Base-by-base conservation (phyloP, 1,284 basidiomycete genomes). In the Fomitopsis palustris region DNA sequence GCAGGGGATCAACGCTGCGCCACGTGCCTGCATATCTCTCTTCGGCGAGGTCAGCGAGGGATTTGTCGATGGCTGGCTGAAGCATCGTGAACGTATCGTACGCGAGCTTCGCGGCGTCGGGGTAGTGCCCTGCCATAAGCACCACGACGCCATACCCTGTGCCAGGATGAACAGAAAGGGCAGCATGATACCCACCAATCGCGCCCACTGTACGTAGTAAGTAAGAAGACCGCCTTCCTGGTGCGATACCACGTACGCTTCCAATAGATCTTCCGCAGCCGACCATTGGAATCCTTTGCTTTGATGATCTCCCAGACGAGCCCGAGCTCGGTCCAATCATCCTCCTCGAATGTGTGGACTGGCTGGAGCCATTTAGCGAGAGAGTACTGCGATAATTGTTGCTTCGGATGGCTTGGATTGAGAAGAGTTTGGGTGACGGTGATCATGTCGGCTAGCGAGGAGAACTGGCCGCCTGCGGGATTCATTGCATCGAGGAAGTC, bases 271-370 rank as follows among this genome's bases (percentile, higher is more conserved):
- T 75, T 77, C 67, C 67, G 75, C 62, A 64, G 75, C 64, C 64
- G 74, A 19, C 64, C 77, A 65, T 62, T 72, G 57, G 65, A 73
- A 69, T 72, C 74, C 6, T 16, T 61, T 47, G 62, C 59, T 61
- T 73, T 71, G 61, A 71, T 60, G 54, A 83, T 81, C 67, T 83
- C 81, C 82, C 81, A 82, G 19, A 78, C 72, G 0, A 75, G 72
- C 1, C 82, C 81, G 19, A 79, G 73, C 55, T 77, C 75, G 12
- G 78, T 76, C 58, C 69, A 69, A 47, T 73, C 75, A 56, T 79
- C 74, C 51, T 74, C 76, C 23, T 64, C 62, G 53, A 66, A 69
- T 1, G 68, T 62, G 55, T 80, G 74, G 14, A 76, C 59, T 0
- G 78, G 75, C 7, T 72, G 70, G 49, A 81, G 65, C 81, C 81